Evolutionary conservation across 495 filamentous ascomycete species (phyloP).

Genomic region (Jackrogersella minutella): DNA sequence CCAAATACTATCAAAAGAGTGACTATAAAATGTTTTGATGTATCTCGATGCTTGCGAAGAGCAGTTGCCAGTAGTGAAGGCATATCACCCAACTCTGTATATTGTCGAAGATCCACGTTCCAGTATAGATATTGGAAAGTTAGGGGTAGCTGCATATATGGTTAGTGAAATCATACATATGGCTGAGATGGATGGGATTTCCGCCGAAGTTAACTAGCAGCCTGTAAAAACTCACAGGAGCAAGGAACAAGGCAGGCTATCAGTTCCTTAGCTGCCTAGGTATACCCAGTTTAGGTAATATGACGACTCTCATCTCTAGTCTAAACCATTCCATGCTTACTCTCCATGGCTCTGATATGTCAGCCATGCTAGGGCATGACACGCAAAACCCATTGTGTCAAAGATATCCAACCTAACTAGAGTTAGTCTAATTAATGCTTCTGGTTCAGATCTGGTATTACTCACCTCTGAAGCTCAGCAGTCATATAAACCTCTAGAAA

Average conservation of each 20-base stretch:
- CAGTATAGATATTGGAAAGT: too few species aligned
- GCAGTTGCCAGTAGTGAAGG: too few species aligned
- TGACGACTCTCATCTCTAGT: not conserved
- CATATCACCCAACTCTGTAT: not conserved
- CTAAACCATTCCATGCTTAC: not conserved
- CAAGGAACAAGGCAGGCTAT: not conserved
- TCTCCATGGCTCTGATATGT: not conserved
- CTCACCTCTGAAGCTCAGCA: not conserved
- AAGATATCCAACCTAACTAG: not conserved
- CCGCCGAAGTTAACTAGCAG: not conserved
- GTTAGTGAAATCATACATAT: not conserved
- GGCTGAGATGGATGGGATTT: not conserved
- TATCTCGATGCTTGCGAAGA: too few species aligned
- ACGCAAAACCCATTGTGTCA: not conserved
- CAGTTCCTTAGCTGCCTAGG: not conserved
- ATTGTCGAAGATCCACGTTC: not conserved
- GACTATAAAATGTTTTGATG: too few species aligned
- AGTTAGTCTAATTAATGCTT: not conserved
- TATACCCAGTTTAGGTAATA: too few species aligned
- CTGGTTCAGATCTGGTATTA: not conserved
- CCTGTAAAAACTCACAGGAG: not conserved
- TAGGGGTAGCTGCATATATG: not conserved
- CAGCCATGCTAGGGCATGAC: not conserved
- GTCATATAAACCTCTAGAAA: not conserved
- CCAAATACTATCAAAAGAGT: too few species aligned